phyloP scores from a whole-genome alignment of 2,329 filamentous ascomycete species.

The Xylariaceae sp. region DNA sequence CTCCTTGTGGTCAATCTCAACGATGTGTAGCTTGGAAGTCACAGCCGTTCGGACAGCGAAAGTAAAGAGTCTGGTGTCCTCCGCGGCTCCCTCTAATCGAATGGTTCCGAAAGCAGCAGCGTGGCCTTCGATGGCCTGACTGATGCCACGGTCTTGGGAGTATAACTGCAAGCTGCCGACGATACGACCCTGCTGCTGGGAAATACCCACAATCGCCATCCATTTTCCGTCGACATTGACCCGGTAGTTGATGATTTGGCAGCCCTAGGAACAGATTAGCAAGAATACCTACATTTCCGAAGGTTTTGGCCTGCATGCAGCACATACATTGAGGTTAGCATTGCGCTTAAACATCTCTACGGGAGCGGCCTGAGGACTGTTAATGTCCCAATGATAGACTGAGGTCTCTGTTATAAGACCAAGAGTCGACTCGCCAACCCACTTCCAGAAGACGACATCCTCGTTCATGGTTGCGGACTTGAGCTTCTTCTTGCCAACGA shows the following conservation, averaged over 20 bases:
- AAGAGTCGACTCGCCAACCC: constrained; percentile 84
- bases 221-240: constrained; percentile 94
- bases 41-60: constrained; percentile 88
- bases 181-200: constrained; percentile 85
- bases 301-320: not conserved
- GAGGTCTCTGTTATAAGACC: constrained; percentile 86
- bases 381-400: constrained; percentile 97
- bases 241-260: constrained; percentile 99
- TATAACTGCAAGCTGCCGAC: constrained; percentile 97
- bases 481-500: constrained; percentile 87
- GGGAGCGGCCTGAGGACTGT: constrained; percentile 74
- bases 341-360: constrained; percentile 95
- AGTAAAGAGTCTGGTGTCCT: constrained; percentile 92
- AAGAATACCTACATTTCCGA: constrained; percentile 18
- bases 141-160: constrained; percentile 92
- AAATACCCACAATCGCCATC: constrained; percentile 97
- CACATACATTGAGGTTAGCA: constrained; percentile 73
- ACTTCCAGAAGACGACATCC: constrained; percentile 99
- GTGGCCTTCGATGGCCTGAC: constrained; percentile 95
- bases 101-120: constrained; percentile 91
- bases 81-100: constrained; percentile 78
- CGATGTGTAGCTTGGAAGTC: constrained; percentile 92
- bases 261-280: constrained; percentile 53
- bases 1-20: constrained; percentile 91
- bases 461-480: constrained; percentile 96